A percentile compares a stretch with the other conserved stretches of the same genome.
Evolutionary conservation across 75 land plant species (phyloP).

Genomic region (Pinus taeda): DNA sequence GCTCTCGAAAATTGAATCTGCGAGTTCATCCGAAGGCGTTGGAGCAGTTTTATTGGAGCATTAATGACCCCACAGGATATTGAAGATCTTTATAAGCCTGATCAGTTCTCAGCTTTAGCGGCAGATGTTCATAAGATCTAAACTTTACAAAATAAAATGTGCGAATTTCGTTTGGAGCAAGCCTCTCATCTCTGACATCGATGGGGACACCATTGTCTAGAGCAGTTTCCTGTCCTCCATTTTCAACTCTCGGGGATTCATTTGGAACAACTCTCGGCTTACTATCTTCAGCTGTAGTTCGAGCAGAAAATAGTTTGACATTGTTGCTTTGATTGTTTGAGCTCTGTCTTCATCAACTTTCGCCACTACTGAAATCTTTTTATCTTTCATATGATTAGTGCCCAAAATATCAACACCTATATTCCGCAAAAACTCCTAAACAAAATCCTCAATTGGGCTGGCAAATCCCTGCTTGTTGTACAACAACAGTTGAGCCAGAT

Average conservation of each 20-base stretch:
- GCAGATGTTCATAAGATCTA: slow-evolving; percentile 41
- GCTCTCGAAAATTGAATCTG: too few relatives aligned
- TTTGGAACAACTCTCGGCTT: slow-evolving; percentile 23
- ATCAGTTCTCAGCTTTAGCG: slow-evolving; percentile 42
- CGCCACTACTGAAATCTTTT: background rate
- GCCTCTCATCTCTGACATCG: slow-evolving; percentile 63
- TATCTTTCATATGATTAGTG: background rate
- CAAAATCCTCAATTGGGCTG: too few relatives aligned
- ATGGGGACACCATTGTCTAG: slow-evolving; percentile 23
- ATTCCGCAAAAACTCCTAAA: background rate
- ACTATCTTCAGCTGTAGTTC: slow-evolving; percentile 13
- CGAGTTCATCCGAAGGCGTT: too few relatives aligned
- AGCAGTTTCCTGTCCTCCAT: background rate
- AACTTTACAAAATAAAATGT: slow-evolving; percentile 38
- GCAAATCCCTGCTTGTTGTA: too few relatives aligned
- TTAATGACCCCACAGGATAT: too few relatives aligned
- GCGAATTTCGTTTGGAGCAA: slow-evolving; percentile 23
- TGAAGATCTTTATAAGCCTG: slow-evolving; percentile 45
- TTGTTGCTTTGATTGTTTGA: background rate
- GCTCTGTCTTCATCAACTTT: background rate
- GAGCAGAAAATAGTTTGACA: slow-evolving; percentile 3
- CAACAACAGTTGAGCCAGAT: too few relatives aligned
- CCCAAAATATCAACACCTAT: slow-evolving; percentile 9
- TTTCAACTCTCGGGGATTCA: slow-evolving; percentile 14
- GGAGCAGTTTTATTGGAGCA: too few relatives aligned